A percentile compares a stretch with the other conserved stretches of the same genome.
phyloP scores from a whole-genome alignment of 1,139 yeast genomes.

The Candida sp. region DNA sequence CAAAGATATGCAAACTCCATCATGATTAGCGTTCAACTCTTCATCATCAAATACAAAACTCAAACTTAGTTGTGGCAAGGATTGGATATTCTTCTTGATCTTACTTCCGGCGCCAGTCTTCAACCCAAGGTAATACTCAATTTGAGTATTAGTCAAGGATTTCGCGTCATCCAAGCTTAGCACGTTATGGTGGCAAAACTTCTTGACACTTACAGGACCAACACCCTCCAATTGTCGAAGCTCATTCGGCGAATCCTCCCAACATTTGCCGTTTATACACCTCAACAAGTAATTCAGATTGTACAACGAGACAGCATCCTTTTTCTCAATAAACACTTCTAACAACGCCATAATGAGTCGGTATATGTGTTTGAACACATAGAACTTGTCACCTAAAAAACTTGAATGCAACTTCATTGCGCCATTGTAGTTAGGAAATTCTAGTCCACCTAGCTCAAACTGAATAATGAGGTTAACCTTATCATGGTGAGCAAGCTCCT shows the following conservation, averaged over 20 bases:
- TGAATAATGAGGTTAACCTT: constrained; percentile 45
- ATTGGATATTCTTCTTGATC: constrained; percentile 24
- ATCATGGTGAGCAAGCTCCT: constrained; percentile 24
- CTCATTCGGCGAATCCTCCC: constrained; percentile 50
- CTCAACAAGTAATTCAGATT: constrained; percentile 37
- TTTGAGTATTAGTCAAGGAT: constrained; percentile 26
- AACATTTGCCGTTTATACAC: constrained; percentile 43
- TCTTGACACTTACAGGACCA: constrained; percentile 40
- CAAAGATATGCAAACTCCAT: constrained; percentile 15
- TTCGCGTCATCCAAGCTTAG: constrained; percentile 28
- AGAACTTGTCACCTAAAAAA: constrained; percentile 43
- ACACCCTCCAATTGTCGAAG: constrained; percentile 49
- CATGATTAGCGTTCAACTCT: constrained; percentile 8
- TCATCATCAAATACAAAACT: constrained; percentile 9
- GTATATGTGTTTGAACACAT: constrained; percentile 39
- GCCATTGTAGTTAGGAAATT: constrained; percentile 43
- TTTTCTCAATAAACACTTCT: constrained; percentile 41
- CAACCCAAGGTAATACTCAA: constrained; percentile 42
- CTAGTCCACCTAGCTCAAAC: constrained; percentile 51
- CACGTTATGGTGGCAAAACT: constrained; percentile 36
- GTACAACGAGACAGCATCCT: constrained; percentile 41
- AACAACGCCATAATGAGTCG: constrained; percentile 45
- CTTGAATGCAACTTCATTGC: constrained; percentile 37
- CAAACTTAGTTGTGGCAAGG: constrained; percentile 28
- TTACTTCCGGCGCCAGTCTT: constrained; percentile 41